These are phyloP conservation scores for Lophiostoma macrostomum DNA, from an alignment of 495 filamentous ascomycete species.

Conservation along the genomic window DNA sequence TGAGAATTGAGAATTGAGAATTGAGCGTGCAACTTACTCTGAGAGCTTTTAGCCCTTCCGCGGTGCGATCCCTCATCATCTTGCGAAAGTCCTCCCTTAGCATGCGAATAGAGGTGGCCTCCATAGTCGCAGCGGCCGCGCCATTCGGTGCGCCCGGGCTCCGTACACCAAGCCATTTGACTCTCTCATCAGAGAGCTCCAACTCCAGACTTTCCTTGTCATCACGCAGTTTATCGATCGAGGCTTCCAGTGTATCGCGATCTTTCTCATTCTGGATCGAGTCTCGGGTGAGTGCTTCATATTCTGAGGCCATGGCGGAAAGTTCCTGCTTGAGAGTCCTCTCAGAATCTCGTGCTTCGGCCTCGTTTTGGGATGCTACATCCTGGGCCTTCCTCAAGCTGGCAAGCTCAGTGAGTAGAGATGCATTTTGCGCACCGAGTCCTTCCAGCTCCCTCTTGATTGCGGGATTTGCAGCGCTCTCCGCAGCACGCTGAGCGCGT, in stretches of 20 bases:
- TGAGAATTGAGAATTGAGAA: no score
- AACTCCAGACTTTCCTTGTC: conserved; percentile 65
- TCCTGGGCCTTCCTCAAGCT: conserved; percentile 30
- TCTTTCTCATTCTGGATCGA: conserved; percentile 86
- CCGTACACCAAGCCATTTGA: conserved; percentile 65
- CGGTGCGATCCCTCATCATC: conserved; percentile 81
- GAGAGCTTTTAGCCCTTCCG: conserved; percentile 65
- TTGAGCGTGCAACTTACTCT: conserved; percentile 54
- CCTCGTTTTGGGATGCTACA: conserved; percentile 20
- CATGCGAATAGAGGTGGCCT: conserved; percentile 67
- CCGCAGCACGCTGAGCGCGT: conserved; percentile 41
- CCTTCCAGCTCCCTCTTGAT: conserved; percentile 45
- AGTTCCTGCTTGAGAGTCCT: conserved; percentile 74
- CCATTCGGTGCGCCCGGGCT: conserved; percentile 46
- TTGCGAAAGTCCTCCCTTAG: conserved; percentile 82
- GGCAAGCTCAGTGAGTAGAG: conserved; percentile 48
- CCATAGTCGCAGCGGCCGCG: conserved; percentile 35
- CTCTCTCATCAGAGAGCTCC: conserved; percentile 67
- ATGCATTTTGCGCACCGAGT: conserved; percentile 57
- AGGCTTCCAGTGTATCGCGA: conserved; percentile 68
- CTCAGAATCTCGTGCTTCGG: conserved; percentile 37
- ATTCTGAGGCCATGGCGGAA: conserved; percentile 74
- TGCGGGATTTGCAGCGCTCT: conserved; percentile 32
- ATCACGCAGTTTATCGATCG: conserved; percentile 68
- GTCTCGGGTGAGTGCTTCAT: conserved; percentile 82